Conservation (phyloP, 2,329 filamentous ascomycete species). For the Colletotrichum eleusines region DNA sequence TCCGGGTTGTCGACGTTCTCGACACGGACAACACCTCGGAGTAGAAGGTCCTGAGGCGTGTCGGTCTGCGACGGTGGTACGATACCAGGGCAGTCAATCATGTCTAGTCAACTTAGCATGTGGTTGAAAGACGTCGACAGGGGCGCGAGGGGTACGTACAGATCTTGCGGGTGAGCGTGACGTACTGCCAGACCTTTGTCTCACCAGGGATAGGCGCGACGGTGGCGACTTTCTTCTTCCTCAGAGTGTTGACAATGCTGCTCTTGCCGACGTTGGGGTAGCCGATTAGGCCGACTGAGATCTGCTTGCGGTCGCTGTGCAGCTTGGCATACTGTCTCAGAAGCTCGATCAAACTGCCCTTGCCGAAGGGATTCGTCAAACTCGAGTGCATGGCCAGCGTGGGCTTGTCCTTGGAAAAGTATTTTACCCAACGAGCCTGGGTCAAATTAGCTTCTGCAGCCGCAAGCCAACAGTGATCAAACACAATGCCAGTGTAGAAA, state of each 20-base stretch:
- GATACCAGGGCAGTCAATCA: conserved; percentile 97
- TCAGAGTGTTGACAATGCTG: conserved; percentile 95
- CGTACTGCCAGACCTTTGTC: conserved; percentile 98
- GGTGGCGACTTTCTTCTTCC: conserved; percentile 93
- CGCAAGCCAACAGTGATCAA: conserved; percentile 28
- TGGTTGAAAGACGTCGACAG: not conserved
- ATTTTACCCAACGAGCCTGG: conserved; percentile 92
- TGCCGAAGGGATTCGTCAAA: conserved; percentile 96
- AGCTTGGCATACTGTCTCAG: conserved; percentile 92
- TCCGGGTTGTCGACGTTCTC: conserved; percentile 95
- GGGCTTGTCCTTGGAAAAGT: conserved; percentile 89
- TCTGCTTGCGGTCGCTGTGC: conserved; percentile 92
- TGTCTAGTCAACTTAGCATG: conserved; percentile 54
- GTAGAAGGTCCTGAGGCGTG: conserved; percentile 86
- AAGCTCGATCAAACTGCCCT: conserved; percentile 92
- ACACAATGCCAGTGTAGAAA: conserved; percentile 42
- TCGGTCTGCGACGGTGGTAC: conserved; percentile 90
- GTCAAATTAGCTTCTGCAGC: conserved; percentile 46
- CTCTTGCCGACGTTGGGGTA: conserved; percentile 97
- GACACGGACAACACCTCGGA: conserved; percentile 91
- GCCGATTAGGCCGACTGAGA: conserved; percentile 82
- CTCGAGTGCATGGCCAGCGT: conserved; percentile 95
- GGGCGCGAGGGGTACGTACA: conserved; percentile 45
- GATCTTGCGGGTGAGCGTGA: conserved; percentile 93
- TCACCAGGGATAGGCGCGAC: conserved; percentile 96